A percentile compares a stretch with the other conserved stretches of the same genome.
These are phyloP conservation scores for Aspergillus texensis DNA, from an alignment of 2,329 filamentous ascomycete genomes.

Conservation along the genomic window DNA sequence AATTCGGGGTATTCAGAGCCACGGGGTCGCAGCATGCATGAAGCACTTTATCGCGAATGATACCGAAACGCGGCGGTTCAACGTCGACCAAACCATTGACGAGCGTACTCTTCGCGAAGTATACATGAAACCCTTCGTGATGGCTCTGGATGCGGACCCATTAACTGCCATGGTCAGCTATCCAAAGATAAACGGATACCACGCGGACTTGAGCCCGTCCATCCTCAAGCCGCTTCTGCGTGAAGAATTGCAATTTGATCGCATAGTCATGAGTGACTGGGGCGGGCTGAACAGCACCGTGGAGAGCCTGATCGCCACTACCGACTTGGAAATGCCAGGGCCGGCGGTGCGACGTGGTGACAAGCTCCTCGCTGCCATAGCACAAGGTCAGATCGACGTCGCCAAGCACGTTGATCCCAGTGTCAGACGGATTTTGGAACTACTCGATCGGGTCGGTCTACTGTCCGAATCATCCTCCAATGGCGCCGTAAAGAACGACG, in stretches of 20 bases:
- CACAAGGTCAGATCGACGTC: neutral
- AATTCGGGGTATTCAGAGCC: conserved; percentile 15
- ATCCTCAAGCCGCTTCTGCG: conserved; percentile 5
- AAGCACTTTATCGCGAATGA: conserved; percentile 27
- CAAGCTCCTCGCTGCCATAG: neutral
- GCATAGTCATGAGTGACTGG: conserved; percentile 18
- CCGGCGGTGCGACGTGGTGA: conserved; percentile 1
- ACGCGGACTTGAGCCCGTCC: neutral
- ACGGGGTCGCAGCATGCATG: conserved; percentile 9
- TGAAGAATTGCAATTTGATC: conserved; percentile 8
- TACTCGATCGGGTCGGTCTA: neutral
- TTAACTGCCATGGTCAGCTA: conserved; percentile 20
- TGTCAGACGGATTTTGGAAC: neutral
- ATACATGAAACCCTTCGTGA: conserved; percentile 19
- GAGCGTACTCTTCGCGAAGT: conserved; percentile 20
- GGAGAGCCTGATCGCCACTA: neutral
- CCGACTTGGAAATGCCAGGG: conserved; percentile 13
- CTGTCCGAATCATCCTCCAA: neutral
- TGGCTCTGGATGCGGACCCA: conserved; percentile 12
- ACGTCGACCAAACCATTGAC: conserved; percentile 1
- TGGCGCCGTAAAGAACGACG: neutral
- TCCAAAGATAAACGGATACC: conserved; percentile 18
- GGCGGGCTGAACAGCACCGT: conserved; percentile 6
- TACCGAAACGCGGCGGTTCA: conserved; percentile 11
- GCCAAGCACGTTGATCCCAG: conserved; percentile 2